These are phyloP conservation scores for Globisporangium radiosum DNA, from an alignment of 352 stramenopile species.

Conservation along the genomic window DNA sequence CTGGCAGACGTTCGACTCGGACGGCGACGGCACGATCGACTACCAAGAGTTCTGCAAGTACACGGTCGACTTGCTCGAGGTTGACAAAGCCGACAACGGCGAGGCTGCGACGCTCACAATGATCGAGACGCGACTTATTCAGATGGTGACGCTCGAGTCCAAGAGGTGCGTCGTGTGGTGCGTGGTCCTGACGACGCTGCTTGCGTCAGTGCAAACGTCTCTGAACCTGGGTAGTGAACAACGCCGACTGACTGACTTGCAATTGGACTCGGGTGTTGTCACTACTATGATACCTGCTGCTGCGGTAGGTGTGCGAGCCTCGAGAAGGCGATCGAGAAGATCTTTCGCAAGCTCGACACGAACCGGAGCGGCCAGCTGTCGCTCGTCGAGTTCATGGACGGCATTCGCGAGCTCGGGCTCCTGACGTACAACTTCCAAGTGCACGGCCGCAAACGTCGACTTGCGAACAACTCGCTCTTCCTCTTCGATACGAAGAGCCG, in stretches of 20 bases:
- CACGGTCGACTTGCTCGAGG: constrained; percentile 28
- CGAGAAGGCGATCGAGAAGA: constrained; percentile 25
- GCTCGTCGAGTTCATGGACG: constrained; percentile 33
- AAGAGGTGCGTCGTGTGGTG: constrained; percentile 10
- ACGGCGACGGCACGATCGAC: constrained; percentile 36
- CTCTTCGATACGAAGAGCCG: constrained; percentile 25
- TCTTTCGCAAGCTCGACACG: constrained; percentile 31
- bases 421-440: constrained; percentile 44
- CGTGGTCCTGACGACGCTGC: no score
- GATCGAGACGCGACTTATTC: constrained; percentile 29
- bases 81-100: constrained; percentile 24
- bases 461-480: constrained; percentile 33
- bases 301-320: constrained; percentile 5
- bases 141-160: constrained; percentile 27
- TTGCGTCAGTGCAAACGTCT: no score
- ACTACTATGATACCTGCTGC: neutral
- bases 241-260: no score
- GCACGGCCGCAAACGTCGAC: constrained; percentile 32
- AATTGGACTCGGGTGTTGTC: neutral
- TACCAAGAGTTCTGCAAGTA: constrained; percentile 41
- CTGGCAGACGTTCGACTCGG: constrained; percentile 34
- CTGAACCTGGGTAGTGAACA: no score
- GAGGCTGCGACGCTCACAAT: constrained; percentile 13
- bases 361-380: constrained; percentile 35
- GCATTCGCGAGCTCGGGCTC: constrained; percentile 32